phyloP scores from a whole-genome alignment of 306 rosid genomes.

The Cyclanthera cordifolia region DNA sequence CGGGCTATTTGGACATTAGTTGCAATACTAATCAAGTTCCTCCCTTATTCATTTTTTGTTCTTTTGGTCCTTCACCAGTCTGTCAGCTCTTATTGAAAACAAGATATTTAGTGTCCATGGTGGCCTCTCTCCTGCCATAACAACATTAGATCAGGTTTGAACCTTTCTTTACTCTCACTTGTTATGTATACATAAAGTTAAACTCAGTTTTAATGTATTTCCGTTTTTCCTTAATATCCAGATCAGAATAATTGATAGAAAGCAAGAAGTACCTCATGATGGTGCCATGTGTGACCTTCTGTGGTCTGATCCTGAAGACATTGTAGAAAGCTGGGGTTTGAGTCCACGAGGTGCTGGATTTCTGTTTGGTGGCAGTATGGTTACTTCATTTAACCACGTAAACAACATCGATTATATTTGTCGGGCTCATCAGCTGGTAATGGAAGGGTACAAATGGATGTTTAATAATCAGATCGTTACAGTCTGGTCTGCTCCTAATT shows the following conservation, averaged over 20 bases:
- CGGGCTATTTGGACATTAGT: neutral
- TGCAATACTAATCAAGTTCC: neutral
- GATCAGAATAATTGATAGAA: slow-evolving; percentile 90
- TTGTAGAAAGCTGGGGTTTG: slow-evolving; percentile 94
- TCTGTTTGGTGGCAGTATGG: slow-evolving; percentile 88
- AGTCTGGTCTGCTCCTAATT: slow-evolving; percentile 99
- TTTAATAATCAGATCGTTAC: slow-evolving; percentile 94
- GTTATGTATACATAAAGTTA: neutral
- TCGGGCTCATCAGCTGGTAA: slow-evolving; percentile 99
- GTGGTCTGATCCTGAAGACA: slow-evolving; percentile 99
- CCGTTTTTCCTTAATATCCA: slow-evolving; percentile 23
- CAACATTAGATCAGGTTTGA: slow-evolving; percentile 85
- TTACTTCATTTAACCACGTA: slow-evolving; percentile 75
- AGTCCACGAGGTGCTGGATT: slow-evolving; percentile 99
- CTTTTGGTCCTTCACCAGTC: slow-evolving; percentile 37
- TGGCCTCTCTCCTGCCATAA: slow-evolving; percentile 93
- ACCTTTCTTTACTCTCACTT: slow-evolving; percentile 4
- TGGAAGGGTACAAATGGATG: slow-evolving; percentile 99
- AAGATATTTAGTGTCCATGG: slow-evolving; percentile 93
- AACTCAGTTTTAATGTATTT: neutral
- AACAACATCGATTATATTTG: slow-evolving; percentile 92
- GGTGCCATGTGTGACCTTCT: slow-evolving; percentile 99
- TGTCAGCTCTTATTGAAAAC: slow-evolving; percentile 92
- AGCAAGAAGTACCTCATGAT: slow-evolving; percentile 99
- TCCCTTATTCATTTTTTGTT: slow-evolving; percentile 14